Evolutionary conservation across 805 yeast species (phyloP).

Genomic region (Naumovozyma dairenensis): DNA sequence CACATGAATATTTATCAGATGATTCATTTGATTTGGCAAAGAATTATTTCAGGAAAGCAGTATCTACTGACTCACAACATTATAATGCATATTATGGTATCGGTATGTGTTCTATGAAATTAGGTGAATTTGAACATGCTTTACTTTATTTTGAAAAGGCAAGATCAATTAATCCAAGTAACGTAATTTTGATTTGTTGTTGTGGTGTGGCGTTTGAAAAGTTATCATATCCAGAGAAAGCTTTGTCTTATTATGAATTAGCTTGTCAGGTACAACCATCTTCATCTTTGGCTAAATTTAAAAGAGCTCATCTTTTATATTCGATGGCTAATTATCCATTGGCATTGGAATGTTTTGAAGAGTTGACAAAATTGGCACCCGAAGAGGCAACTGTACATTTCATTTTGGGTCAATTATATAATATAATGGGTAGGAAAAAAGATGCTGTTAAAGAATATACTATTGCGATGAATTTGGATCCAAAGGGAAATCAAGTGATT

Average conservation of each 20-base stretch:
- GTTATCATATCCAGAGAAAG: conserved; percentile 54
- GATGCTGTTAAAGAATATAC: conserved; percentile 82
- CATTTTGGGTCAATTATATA: conserved; percentile 77
- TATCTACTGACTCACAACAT: conserved; percentile 68
- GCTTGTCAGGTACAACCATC: conserved; percentile 80
- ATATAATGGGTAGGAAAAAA: conserved; percentile 58
- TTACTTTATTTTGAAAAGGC: conserved; percentile 84
- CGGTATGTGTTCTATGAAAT: conserved; percentile 83
- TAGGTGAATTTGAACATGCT: conserved; percentile 78
- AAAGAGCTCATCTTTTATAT: conserved; percentile 74
- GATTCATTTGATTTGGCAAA: conserved; percentile 88
- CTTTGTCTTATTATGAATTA: conserved; percentile 69
- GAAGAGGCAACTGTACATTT: conserved; percentile 93
- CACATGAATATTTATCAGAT: conserved; percentile 80
- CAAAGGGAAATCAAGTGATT: conserved; percentile 80
- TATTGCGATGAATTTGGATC: conserved; percentile 81
- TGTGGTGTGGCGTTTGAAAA: conserved; percentile 89
- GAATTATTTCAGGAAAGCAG: conserved; percentile 69
- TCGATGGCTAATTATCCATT: conserved; percentile 59
- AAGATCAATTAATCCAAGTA: conserved; percentile 77
- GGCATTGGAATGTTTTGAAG: conserved; percentile 68
- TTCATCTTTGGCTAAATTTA: conserved; percentile 78
- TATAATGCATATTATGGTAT: conserved; percentile 94
- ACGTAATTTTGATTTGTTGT: conserved; percentile 82
- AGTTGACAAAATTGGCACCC: conserved; percentile 68